Evolutionary conservation across 2,329 filamentous ascomycete species (phyloP).

Genomic region (Capronia americana): DNA sequence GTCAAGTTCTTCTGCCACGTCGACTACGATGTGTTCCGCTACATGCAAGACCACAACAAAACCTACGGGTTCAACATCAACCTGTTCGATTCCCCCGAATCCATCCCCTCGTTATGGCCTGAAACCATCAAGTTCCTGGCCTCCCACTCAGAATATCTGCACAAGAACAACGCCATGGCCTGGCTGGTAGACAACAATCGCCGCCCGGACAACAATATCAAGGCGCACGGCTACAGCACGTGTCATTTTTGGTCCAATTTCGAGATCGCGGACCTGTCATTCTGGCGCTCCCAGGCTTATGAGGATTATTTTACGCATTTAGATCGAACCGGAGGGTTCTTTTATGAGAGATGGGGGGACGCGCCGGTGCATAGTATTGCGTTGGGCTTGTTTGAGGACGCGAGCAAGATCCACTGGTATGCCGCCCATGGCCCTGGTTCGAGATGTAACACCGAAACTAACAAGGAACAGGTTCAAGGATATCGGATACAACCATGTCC

Average conservation of each 20-base stretch:
- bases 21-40: slow-evolving; percentile 97
- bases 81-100: slow-evolving; percentile 88
- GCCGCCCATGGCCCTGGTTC: slow-evolving; percentile 43
- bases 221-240: slow-evolving; percentile 92
- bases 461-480: slow-evolving; percentile 83
- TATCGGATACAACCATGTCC: slow-evolving; percentile 97
- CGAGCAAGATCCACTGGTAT: slow-evolving; percentile 89
- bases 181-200: slow-evolving; percentile 83
- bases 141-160: slow-evolving; percentile 79
- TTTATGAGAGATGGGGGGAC: slow-evolving; percentile 98
- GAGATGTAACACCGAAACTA: background rate
- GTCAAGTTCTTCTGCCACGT: slow-evolving; percentile 99
- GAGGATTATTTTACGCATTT: slow-evolving; percentile 96
- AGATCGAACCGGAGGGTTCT: slow-evolving; percentile 93
- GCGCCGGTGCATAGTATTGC: slow-evolving; percentile 96
- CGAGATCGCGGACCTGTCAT: slow-evolving; percentile 89
- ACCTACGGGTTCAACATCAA: slow-evolving; percentile 99
- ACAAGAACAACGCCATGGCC: slow-evolving; percentile 81
- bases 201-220: slow-evolving; percentile 77
- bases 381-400: slow-evolving; percentile 88
- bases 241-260: slow-evolving; percentile 99
- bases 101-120: slow-evolving; percentile 90
- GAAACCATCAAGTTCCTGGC: slow-evolving; percentile 90
- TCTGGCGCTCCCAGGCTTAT: slow-evolving; percentile 89
- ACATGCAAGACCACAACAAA: slow-evolving; percentile 98